A percentile compares a stretch with the other conserved stretches of the same genome.
phyloP scores from a whole-genome alignment of 2,329 filamentous ascomycete genomes.

The Fusarium anthophilum region DNA sequence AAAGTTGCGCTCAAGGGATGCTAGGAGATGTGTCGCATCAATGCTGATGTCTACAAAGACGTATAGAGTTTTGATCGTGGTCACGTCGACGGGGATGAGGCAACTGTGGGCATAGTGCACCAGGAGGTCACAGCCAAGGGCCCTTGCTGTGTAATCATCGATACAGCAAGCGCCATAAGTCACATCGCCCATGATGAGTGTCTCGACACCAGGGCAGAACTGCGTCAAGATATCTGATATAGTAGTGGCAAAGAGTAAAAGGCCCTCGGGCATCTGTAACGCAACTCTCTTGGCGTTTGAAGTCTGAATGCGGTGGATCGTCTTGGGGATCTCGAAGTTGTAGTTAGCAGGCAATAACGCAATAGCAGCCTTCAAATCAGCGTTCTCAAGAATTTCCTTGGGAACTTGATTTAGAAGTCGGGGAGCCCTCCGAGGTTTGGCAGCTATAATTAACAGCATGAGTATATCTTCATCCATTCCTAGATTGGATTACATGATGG shows the following conservation, averaged over 20 bases:
- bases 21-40: conserved; percentile 86
- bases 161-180: conserved; percentile 99
- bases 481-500: background rate
- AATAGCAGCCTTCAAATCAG: conserved; percentile 87
- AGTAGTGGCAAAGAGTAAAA: conserved; percentile 95
- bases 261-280: conserved; percentile 95
- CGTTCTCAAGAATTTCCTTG: conserved; percentile 83
- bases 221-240: conserved; percentile 95
- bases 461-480: conserved; percentile 14
- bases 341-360: conserved; percentile 92
- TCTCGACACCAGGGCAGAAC: conserved; percentile 92
- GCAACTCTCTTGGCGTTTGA: conserved; percentile 84
- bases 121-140: conserved; percentile 91
- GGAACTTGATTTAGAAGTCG: conserved; percentile 93
- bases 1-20: conserved; percentile 90
- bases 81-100: conserved; percentile 94
- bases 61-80: conserved; percentile 95
- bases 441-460: conserved; percentile 59
- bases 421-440: conserved; percentile 75
- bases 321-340: conserved; percentile 98
- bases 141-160: conserved; percentile 95
- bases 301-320: conserved; percentile 90
- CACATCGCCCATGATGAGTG: conserved; percentile 98
- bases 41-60: conserved; percentile 99
- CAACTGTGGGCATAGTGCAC: conserved; percentile 98